phyloP scores from a whole-genome alignment of 2,329 filamentous ascomycete species.

The Arthrinium phaeospermum region DNA sequence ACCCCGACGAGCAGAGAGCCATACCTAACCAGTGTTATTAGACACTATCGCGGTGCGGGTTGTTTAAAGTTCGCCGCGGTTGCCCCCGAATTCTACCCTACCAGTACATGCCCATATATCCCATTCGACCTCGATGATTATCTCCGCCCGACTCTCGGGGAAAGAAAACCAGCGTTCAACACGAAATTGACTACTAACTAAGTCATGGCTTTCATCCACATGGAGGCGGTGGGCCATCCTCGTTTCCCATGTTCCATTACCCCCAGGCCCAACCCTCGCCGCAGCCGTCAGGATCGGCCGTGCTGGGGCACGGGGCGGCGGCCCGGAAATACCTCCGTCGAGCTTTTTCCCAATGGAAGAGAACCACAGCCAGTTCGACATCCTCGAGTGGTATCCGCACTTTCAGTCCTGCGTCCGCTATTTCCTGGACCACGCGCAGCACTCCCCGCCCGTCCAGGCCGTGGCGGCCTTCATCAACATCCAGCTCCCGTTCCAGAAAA shows the following conservation, averaged over 20 bases:
- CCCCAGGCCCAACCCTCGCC: conserved; percentile 34
- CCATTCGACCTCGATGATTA: conserved; percentile 4
- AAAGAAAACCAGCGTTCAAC: background rate
- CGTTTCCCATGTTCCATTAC: conserved; percentile 33
- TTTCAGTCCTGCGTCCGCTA: conserved; percentile 90
- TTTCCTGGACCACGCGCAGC: conserved; percentile 90
- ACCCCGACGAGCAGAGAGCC: background rate
- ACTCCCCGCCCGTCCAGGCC: conserved; percentile 81
- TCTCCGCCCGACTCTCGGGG: background rate
- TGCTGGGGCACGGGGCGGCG: conserved; percentile 18
- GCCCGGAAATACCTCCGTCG: conserved; percentile 31
- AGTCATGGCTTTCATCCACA: conserved; percentile 35
- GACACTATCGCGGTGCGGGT: conserved; percentile 9
- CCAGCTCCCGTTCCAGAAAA: conserved; percentile 81
- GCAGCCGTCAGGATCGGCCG: conserved; percentile 18
- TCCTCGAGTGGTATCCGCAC: conserved; percentile 91
- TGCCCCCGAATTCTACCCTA: background rate
- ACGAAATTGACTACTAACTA: background rate
- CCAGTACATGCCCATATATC: background rate
- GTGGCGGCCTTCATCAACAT: conserved; percentile 93
- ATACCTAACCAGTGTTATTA: conserved; percentile 18
- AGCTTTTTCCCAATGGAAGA: conserved; percentile 16
- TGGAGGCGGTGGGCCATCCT: conserved; percentile 24
- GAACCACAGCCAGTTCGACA: conserved; percentile 61
- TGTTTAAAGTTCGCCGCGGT: background rate